Base-by-base conservation (phyloP, 495 filamentous ascomycete genomes). In the Hyphodiscus hymeniophilus region DNA sequence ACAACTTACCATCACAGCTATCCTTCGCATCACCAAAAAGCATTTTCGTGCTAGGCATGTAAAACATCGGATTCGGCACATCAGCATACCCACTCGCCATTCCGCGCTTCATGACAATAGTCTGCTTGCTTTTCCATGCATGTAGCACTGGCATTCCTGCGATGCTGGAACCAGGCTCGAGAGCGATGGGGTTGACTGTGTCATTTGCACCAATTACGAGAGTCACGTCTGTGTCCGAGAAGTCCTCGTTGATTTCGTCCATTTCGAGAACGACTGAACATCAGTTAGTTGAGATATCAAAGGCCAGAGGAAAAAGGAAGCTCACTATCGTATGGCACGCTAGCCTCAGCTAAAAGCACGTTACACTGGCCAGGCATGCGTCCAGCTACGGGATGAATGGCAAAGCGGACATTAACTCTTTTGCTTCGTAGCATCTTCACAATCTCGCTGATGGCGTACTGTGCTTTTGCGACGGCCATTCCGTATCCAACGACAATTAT, bases 181-280 rank as follows among this genome's bases (percentile, higher is more conserved):
- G 63, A 3, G 86, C 85, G 58, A 87, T 89, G 0, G 86, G 86
- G 51, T 91, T 91, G 8, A 91, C 86, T 0, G 85, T 89, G 53
- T 91, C 86, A 55, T 91, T 91, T 10, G 86, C 85, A 3, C 86
- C 86, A 54, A 91, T 91, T 8, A 91, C 85, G 2, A 91, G 73
- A 6, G 84, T 87, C n/a, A 91, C 73, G 54, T 89, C 86, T 0
- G 85, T 89, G 31, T 88, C 82, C 30, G 68, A 57, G 64, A 91
- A 91, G 61, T 89, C 85, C 41, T 91, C 86, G 63, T 91, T 91
- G 65, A 91, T 89, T 64, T 91, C 86, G 61, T 89, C 86, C 86
- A 89, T 89, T 66, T 91, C 86, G 15, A 88, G 69, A 28, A 89
- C 84, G 40, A 88, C 53, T 59, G 22, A 3, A 12, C 1, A 11